Percentiles rank a stretch among this genome's conserved stretches.
Evolutionary conservation across 257 asterid species (phyloP).

Genomic region (Ilex aquifolium): DNA sequence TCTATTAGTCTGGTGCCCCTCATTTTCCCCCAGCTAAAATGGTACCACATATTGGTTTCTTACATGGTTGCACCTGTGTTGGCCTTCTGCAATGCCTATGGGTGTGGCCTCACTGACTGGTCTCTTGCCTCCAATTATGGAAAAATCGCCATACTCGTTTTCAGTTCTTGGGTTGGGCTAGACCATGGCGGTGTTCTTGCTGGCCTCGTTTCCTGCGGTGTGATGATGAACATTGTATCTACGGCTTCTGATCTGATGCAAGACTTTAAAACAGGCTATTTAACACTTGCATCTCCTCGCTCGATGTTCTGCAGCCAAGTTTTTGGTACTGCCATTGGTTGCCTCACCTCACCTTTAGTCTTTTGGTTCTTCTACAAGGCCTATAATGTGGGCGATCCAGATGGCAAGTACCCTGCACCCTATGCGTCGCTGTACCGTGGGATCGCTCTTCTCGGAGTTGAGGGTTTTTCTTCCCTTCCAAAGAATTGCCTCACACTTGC

Average conservation of each 20-base stretch:
- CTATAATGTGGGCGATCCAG: constrained; percentile 37
- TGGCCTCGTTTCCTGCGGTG: constrained; percentile 64
- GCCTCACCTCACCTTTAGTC: constrained; percentile 38
- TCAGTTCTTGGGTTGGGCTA: constrained; percentile 61
- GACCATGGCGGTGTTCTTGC: constrained; percentile 57
- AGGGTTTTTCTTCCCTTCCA: constrained; percentile 59
- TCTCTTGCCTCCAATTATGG: constrained; percentile 72
- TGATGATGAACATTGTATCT: too few species aligned
- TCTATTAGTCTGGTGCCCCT: constrained; percentile 31
- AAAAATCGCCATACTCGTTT: constrained; percentile 48
- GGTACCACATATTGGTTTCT: constrained; percentile 48
- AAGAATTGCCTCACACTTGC: constrained; percentile 44
- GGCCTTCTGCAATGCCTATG: too few species aligned
- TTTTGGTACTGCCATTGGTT: constrained; percentile 52
- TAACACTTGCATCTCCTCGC: constrained; percentile 60
- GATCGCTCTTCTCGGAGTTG: constrained; percentile 52
- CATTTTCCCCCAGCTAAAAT: constrained; percentile 44
- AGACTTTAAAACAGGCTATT: constrained; percentile 62
- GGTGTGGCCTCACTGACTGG: constrained; percentile 72
- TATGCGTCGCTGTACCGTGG: constrained; percentile 45
- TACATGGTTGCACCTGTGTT: constrained; percentile 45
- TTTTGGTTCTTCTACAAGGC: constrained; percentile 67
- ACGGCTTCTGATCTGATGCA: too few species aligned
- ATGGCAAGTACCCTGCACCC: constrained; percentile 50
- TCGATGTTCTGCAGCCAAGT: constrained; percentile 62